These are phyloP conservation scores for Collariella sp. DNA, from an alignment of 495 filamentous ascomycete species.

Conservation along the genomic window DNA sequence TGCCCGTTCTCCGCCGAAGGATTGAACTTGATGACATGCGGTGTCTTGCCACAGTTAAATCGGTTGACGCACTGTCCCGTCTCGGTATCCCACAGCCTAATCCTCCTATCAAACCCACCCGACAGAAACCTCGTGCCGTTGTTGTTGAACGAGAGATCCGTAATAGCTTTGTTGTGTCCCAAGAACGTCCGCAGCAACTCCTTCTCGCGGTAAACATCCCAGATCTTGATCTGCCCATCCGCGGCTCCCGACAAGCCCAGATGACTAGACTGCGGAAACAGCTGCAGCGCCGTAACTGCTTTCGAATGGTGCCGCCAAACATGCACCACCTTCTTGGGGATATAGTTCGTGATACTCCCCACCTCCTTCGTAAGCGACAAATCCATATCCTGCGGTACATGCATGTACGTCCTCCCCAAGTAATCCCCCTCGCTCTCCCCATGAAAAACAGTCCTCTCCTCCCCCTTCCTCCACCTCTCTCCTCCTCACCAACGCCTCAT, in stretches of 20 bases:
- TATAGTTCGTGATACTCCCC: slow-evolving; percentile 74
- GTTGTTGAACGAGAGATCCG: slow-evolving; percentile 79
- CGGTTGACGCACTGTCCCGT: slow-evolving; percentile 77
- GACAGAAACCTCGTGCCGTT: slow-evolving; percentile 81
- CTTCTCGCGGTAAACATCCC: slow-evolving; percentile 82
- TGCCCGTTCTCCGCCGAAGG: slow-evolving; percentile 63
- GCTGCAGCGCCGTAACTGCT: slow-evolving; percentile 74
- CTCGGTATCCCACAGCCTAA: slow-evolving; percentile 98
- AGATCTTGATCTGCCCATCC: slow-evolving; percentile 86
- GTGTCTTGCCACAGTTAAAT: slow-evolving; percentile 87
- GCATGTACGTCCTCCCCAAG: slow-evolving; percentile 86
- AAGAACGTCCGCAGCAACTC: slow-evolving; percentile 83
- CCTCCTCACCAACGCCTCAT: slow-evolving; percentile 49
- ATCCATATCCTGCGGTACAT: slow-evolving; percentile 91
- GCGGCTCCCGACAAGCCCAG: slow-evolving; percentile 77
- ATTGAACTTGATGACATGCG: slow-evolving; percentile 92
- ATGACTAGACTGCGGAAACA: slow-evolving; percentile 83
- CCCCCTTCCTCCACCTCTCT: slow-evolving; percentile 50
- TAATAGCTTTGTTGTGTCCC: slow-evolving; percentile 83
- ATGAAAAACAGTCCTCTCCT: slow-evolving; percentile 82
- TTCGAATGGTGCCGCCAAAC: slow-evolving; percentile 78
- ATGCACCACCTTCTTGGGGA: slow-evolving; percentile 87
- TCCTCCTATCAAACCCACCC: slow-evolving; percentile 85
- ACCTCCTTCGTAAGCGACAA: slow-evolving; percentile 75
- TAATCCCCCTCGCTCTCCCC: slow-evolving; percentile 81